Evolutionary conservation across 225 moss, liverwort and hornwort species (phyloP).

Genomic region (Anthoceros angustus): DNA sequence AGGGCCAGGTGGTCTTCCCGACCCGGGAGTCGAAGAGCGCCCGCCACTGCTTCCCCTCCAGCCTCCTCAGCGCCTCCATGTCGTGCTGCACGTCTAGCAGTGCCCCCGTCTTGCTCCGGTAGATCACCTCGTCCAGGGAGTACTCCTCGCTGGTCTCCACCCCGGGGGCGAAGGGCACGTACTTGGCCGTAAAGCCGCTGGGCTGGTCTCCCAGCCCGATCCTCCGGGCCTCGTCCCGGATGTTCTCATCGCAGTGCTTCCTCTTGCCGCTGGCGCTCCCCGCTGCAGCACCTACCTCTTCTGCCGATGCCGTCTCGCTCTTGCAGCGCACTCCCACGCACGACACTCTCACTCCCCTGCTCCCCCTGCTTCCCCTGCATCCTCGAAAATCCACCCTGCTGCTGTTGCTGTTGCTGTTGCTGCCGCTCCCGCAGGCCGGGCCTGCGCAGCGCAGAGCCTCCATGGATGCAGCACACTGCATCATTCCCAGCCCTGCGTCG

Average conservation of each 20-base stretch:
- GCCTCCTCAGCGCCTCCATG: not conserved
- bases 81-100: constrained; percentile 4
- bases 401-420: not conserved
- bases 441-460: not conserved
- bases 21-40: constrained; percentile 2
- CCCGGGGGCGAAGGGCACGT: not conserved
- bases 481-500: not conserved
- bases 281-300: not conserved
- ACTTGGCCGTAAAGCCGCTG: not conserved
- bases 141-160: not conserved
- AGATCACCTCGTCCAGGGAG: constrained; percentile 2
- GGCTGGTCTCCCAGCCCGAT: not conserved
- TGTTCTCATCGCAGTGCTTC: not conserved
- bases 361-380: not conserved
- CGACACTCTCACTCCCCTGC: no score
- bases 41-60: constrained; percentile 2
- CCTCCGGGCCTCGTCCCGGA: not conserved
- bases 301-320: not conserved
- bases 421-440: not conserved
- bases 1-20: constrained; percentile 2
- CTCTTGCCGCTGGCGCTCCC: not conserved
- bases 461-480: not conserved
- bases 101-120: constrained; percentile 4
- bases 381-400: not conserved
- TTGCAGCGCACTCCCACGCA: no score